Conservation (phyloP, 1,284 basidiomycete species). For the Cryptococcus amylolentus region DNA sequence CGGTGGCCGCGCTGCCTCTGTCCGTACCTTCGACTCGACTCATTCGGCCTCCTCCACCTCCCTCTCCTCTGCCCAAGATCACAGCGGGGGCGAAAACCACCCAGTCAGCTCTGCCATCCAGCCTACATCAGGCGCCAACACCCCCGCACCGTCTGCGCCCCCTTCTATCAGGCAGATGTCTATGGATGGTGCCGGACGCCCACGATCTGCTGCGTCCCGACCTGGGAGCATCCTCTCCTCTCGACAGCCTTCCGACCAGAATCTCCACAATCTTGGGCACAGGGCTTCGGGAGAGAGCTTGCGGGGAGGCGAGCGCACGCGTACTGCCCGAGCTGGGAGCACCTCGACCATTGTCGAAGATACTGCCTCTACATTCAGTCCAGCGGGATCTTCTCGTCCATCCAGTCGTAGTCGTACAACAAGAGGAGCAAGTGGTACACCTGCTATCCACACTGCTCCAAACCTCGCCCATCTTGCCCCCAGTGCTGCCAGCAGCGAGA, state of each 20-base stretch:
- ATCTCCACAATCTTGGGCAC: constrained; percentile 3
- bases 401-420: background rate
- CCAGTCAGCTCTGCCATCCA: constrained; percentile 22
- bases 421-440: constrained; percentile 10
- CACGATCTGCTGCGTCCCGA: constrained; percentile 2
- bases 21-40: constrained; percentile 26
- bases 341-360: constrained; percentile 32
- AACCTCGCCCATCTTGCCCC: constrained; percentile 8
- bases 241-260: constrained; percentile 9
- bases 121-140: constrained; percentile 20
- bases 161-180: constrained; percentile 18
- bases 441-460: constrained; percentile 4
- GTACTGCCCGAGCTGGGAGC: constrained; percentile 19
- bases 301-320: constrained; percentile 15
- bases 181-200: constrained; percentile 3
- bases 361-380: constrained; percentile 2
- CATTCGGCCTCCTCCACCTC: constrained; percentile 22
- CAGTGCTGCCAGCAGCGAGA: background rate
- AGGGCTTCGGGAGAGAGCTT: constrained; percentile 11
- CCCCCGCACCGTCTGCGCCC: constrained; percentile 22
- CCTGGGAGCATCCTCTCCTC: constrained; percentile 3
- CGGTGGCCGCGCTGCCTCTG: constrained; percentile 22
- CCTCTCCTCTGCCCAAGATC: constrained; percentile 16
- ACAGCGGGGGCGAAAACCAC: constrained; percentile 13
- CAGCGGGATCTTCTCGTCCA: background rate